These are phyloP conservation scores for Fusarium pseudonygamai DNA, from an alignment of 2,329 filamentous ascomycete species.

Conservation along the genomic window DNA sequence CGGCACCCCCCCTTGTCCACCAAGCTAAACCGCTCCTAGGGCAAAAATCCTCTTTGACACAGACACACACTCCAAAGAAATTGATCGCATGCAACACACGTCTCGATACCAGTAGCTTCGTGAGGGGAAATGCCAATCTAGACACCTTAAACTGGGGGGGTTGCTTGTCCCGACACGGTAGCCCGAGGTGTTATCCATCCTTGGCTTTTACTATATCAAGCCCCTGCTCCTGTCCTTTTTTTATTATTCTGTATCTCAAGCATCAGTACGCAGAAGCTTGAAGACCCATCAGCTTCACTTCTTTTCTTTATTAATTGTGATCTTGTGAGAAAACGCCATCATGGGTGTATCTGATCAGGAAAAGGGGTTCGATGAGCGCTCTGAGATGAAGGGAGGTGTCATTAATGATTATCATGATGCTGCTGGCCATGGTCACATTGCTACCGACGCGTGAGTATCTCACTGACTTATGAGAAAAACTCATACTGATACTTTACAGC, in stretches of 20 bases:
- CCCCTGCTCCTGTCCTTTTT: conserved; percentile 13
- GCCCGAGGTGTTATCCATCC: conserved; percentile 36
- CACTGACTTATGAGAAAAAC: neutral
- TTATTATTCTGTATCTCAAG: conserved; percentile 13
- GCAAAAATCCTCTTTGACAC: conserved; percentile 12
- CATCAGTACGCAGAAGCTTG: conserved; percentile 15
- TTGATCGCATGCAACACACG: conserved; percentile 4
- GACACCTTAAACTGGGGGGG: conserved; percentile 17
- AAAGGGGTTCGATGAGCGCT: conserved; percentile 34
- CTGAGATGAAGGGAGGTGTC: conserved; percentile 35
- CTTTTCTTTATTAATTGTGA: neutral
- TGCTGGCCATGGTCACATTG: conserved; percentile 34
- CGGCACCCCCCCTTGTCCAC: neutral
- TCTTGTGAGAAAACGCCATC: neutral
- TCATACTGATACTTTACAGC: conserved; percentile 18
- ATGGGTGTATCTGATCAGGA: conserved; percentile 38
- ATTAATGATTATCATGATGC: conserved; percentile 26
- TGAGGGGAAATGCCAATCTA: conserved; percentile 33
- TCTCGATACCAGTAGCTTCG: neutral
- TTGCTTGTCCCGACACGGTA: conserved; percentile 34
- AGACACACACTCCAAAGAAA: neutral
- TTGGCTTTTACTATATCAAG: conserved; percentile 31
- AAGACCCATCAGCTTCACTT: neutral
- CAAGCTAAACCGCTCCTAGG: conserved; percentile 9
- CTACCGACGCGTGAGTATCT: conserved; percentile 39